Base-by-base conservation (phyloP, 768 basidiomycete species). In the Infundibulicybe gibba region DNA sequence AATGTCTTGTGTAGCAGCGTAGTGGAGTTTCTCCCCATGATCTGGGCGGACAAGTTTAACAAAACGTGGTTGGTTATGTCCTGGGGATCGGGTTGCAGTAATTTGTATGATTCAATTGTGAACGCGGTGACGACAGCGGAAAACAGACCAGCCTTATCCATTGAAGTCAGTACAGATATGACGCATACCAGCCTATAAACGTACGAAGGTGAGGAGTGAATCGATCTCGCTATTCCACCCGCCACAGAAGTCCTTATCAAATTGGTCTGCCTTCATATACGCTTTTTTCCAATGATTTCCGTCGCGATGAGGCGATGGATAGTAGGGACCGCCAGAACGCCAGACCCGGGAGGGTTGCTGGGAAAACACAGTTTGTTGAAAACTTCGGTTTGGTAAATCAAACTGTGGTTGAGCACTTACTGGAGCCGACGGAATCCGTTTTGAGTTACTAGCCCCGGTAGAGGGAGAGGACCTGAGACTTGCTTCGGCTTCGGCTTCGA, bases 171-270 rank as follows among this genome's bases (percentile, higher is more conserved):
- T 25, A 25, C 8, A 8, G 8, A 25, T 25, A 8, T 8, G 25
- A 25, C 4, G 25, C 25, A 25, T 25, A 8, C 25, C 8, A 8
- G 25, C 3, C 8, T 25, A 8, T 25, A 8, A 19, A 17, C 66
- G 32, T 51, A 70, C 70, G 41, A 71, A 72, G 37, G 70, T 68
- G 2, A 70, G 59, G 30, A 71, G 62, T 6, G 61, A 58, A 48
- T 74, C 70, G 69, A 72, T 71, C 35, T 68, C 68, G 5, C 61
- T 62, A 47, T 69, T 71, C 70, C 69, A 72, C 31, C 64, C 61
- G 48, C 63, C 57, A 2, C 62, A 61, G 40, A 67, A 53, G 16
- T 55, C 52, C 41, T 51, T 55, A 44, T 71, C 64, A 31, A 65
- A 51, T 40, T 60, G 62, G 44, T 66, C 63, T 1, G 67, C 67